Evolutionary conservation across 257 asterid genomes (phyloP), one percentile per base, ranked within the genome.

Genomic region (Solanum bukasovii): DNA sequence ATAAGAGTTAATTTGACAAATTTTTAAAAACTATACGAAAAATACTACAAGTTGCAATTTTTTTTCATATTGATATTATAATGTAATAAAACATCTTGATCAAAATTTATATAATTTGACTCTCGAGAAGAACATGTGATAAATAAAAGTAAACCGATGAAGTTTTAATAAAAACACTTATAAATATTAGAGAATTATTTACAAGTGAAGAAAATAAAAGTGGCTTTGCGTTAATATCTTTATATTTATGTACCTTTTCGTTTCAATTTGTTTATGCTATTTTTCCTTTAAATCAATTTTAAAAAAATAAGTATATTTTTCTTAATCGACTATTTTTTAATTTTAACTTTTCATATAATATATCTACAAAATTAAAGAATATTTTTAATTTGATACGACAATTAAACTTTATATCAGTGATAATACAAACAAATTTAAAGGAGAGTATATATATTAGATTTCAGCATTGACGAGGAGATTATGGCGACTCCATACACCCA

Each of bases 401-500:
- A 61, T 21, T 21, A 21, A 61, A 21, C 27, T 61, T 59, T 1
- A 23, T 20, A 8, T 21, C 25, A n/a, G 14, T 4, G 12, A 59
- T 7, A 59, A 59, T 9, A 8, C 31, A n/a, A n/a, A 63, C 16
- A n/a, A 63, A n/a, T n/a, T 5, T n/a, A 2, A 65, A n/a, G 31
- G 74, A 3, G 9, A 27, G 74, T 74, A 37, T 12, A 74, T 74
- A 37, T 21, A 40, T n/a, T 12, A 0, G 67, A 21, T 78, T 44
- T 4, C 9, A 20, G 18, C 49, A 68, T 49, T 79, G 27, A 18
- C 65, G 18, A 84, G 34, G 33, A 90, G 61, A 18, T 87, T 90
- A 94, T 93, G 93, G 93, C 94, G 1, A 44, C 92, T 56, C 85
- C 87, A 23, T 83, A 37, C 87, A 38, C 90, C 85, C 89, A 89